Base-by-base conservation (phyloP, 2,329 filamentous ascomycete species). In the Fusarium udum region DNA sequence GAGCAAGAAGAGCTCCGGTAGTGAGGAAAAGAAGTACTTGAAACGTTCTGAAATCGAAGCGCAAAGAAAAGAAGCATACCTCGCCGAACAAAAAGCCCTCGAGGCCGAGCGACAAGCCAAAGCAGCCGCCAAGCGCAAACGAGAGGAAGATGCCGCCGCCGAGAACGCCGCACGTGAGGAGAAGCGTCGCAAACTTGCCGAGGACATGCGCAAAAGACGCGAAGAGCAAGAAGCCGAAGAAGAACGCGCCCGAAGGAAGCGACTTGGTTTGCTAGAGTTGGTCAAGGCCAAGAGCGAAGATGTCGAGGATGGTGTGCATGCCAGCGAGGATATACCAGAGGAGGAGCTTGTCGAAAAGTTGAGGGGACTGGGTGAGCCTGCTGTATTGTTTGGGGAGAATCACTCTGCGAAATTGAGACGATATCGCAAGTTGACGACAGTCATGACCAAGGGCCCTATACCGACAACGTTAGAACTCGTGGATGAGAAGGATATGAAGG, bases 41-140 rank as follows among this genome's bases (percentile, higher is more conserved):
- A 95, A 94, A 77, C 94, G 95, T 74, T 91, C 92, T 74, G 95
- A 99, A 75, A 81, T 94, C 75, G 96, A 99, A 86, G 92, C 93
- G 60, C 90, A 93, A 78, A 92, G 96, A 60, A 87, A 93, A 79
- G 92, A 91, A 43, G 90, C 91, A 69, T 99, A 99, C 84, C 85
- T 90, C 4, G 92, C 92, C 20, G 94, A 97, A 78, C 95, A 98
- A 81, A 90, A 90, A 73, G 89, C 89, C 8, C 85, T 94, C 59
- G 93, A 95, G 75, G 87, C 86, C 43, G 91, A 93, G 78, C 93
- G 93, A 34, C 86, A 90, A 67, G 90, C 92, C 69, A 91, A 91
- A 72, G 85, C 90, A 2, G 88, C 89, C 4, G 91, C 92, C 76
- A 98, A 98, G 84, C 93, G 95, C 75, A 96, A 97, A 82, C 89